phyloP scores from a whole-genome alignment of 208 protist species.

The Leishmania arabica region DNA sequence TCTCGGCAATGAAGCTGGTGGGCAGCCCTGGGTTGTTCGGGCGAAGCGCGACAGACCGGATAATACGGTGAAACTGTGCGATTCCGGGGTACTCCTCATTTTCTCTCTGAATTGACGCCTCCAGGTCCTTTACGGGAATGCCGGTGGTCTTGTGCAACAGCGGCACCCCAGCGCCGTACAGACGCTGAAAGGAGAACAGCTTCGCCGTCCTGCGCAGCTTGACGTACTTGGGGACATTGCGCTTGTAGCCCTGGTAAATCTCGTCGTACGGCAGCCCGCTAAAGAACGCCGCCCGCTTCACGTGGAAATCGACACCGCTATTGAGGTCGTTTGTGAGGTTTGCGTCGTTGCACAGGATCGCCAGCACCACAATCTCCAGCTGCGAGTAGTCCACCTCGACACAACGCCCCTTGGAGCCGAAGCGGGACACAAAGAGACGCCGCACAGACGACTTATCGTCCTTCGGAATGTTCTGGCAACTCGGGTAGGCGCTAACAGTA shows the following conservation, averaged over 20 bases:
- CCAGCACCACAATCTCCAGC: slow-evolving; percentile 86
- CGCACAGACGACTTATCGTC: slow-evolving; percentile 83
- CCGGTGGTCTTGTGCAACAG: slow-evolving; percentile 89
- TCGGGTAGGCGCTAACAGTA: slow-evolving; percentile 83
- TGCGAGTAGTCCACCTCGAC: slow-evolving; percentile 93
- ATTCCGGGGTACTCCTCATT: slow-evolving; percentile 83
- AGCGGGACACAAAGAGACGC: slow-evolving; percentile 82
- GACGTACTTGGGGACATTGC: slow-evolving; percentile 61
- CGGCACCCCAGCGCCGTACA: slow-evolving; percentile 84
- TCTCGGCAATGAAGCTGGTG: slow-evolving; percentile 76
- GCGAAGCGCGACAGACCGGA: slow-evolving; percentile 74
- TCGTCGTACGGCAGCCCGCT: slow-evolving; percentile 81
- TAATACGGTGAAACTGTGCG: slow-evolving; percentile 61
- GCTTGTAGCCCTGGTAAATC: slow-evolving; percentile 72
- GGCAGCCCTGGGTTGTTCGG: slow-evolving; percentile 85
- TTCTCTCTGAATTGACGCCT: slow-evolving; percentile 68
- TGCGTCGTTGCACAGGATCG: slow-evolving; percentile 71
- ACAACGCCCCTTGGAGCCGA: slow-evolving; percentile 73
- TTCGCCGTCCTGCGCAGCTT: slow-evolving; percentile 86
- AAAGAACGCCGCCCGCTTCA: slow-evolving; percentile 86
- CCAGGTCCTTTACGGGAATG: slow-evolving; percentile 71
- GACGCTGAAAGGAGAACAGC: slow-evolving; percentile 90
- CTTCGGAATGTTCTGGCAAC: slow-evolving; percentile 90
- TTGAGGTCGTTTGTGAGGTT: slow-evolving; percentile 69
- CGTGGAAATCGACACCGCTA: slow-evolving; percentile 85